Base-by-base conservation (phyloP, 2,329 filamentous ascomycete species). In the Torrubiellomyces zombiae region DNA sequence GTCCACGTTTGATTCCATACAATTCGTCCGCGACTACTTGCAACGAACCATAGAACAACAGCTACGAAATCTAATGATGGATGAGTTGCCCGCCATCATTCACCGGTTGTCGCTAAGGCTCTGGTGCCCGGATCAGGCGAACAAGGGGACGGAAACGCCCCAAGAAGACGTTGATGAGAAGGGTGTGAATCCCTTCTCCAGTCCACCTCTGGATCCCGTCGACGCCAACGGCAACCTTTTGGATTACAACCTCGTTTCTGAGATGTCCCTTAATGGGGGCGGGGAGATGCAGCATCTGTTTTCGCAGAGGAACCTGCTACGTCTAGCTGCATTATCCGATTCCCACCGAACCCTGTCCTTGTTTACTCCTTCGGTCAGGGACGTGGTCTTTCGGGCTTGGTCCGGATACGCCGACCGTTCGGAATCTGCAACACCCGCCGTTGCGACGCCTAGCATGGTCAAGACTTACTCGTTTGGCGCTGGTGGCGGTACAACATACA, bases 1-100 rank as follows among this genome's bases (percentile, higher is more conserved):
- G 1, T 95, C 86, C 38, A 98, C 89, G 21, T 98, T 98, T 51
- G 89, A 98, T 56, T 93, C 86, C 9, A 98, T 98, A 42, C 86
- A 89, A 21, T 98, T 98, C 45, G 89, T 98, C 33, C 77, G 89
- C 38, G 85, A 98, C 50, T 95, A 95, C 49, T 59, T 98, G 28
- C 89, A 98, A 46, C 78, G 81, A 47, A 92, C 86, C 32, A 98
- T 98, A 40, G 89, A 98, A 53, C 78, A 71, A 25, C 89, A 95
- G 50, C 56, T 98, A 32, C 75, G 89, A 16, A 82, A 85, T 27
- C 48, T 98, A 36, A 92, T 98, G 62, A 95, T 95, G 83, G 86
- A 98, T 35, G 89, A 98, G 48, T 56, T 98, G 14, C 89, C 89
- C 1, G 85, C 86, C 24, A 95, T 95, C 31, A 93, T 98, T 32